Conservation (phyloP, 495 filamentous ascomycete genomes). For the Parmelia sp. region DNA sequence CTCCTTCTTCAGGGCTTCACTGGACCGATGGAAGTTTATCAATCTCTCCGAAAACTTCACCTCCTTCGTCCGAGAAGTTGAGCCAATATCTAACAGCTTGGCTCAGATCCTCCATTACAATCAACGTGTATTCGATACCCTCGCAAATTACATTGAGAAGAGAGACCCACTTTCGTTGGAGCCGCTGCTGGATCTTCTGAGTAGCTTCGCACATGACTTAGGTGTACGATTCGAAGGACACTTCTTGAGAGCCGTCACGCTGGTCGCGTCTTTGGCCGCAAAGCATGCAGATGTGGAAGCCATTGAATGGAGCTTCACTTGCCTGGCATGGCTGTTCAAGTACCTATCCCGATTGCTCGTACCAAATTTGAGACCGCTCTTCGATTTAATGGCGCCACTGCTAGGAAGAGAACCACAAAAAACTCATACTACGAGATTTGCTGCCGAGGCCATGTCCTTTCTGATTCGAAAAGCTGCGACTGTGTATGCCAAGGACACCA, state of each 20-base stretch:
- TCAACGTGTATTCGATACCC: conserved; percentile 68
- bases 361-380: conserved; percentile 76
- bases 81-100: conserved; percentile 76
- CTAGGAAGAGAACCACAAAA: conserved; percentile 79
- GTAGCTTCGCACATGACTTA: conserved; percentile 87
- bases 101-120: conserved; percentile 86
- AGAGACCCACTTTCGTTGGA: conserved; percentile 72
- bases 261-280: conserved; percentile 60
- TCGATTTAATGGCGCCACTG: conserved; percentile 74
- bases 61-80: conserved; percentile 63
- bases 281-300: conserved; percentile 64
- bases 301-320: conserved; percentile 94
- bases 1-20: conserved; percentile 74
- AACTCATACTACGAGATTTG: conserved; percentile 78
- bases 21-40: conserved; percentile 84
- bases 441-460: conserved; percentile 92
- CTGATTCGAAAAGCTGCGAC: conserved; percentile 80
- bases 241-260: conserved; percentile 61
- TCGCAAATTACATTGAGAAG: conserved; percentile 71
- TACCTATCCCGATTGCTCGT: conserved; percentile 82
- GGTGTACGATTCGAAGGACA: conserved; percentile 83
- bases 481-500: conserved; percentile 60
- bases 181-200: conserved; percentile 73
- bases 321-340: conserved; percentile 93
- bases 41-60: conserved; percentile 79